phyloP scores from a whole-genome alignment of 164 flowering plant genomes.

The Piper longum region DNA sequence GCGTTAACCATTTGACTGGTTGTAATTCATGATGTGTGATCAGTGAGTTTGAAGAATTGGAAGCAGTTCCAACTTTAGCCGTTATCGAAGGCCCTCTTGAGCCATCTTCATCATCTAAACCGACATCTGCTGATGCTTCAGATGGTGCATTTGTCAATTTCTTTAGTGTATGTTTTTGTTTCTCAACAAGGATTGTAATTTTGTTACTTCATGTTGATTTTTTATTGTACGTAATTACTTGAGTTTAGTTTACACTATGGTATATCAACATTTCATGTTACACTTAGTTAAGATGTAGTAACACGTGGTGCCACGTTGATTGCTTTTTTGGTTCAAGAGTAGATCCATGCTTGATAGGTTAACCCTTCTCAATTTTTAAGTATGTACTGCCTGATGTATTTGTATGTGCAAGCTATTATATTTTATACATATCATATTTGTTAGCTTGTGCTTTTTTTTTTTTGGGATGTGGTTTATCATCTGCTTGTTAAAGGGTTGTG shows the following conservation, averaged over 20 bases:
- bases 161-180: slow-evolving; percentile 50
- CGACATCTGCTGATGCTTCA: slow-evolving; percentile 37
- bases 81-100: slow-evolving; percentile 89
- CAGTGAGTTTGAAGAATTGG: slow-evolving; percentile 89
- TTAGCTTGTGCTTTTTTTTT: no score
- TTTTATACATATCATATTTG: no score
- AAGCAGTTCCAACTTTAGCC: slow-evolving; percentile 77
- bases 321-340: neutral
- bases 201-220: neutral
- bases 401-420: neutral
- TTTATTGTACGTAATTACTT: neutral
- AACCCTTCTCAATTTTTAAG: neutral
- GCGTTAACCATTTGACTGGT: neutral
- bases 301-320: neutral
- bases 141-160: slow-evolving; percentile 78
- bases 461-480: no score
- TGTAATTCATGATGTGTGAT: neutral
- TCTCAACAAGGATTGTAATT: neutral
- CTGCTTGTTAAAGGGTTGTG: no score
- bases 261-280: neutral
- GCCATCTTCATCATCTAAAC: slow-evolving; percentile 44
- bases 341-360: neutral
- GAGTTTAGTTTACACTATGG: neutral
- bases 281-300: neutral
- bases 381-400: neutral